phyloP scores from a whole-genome alignment of 768 basidiomycete genomes.

The Rubroboletus satanas region DNA sequence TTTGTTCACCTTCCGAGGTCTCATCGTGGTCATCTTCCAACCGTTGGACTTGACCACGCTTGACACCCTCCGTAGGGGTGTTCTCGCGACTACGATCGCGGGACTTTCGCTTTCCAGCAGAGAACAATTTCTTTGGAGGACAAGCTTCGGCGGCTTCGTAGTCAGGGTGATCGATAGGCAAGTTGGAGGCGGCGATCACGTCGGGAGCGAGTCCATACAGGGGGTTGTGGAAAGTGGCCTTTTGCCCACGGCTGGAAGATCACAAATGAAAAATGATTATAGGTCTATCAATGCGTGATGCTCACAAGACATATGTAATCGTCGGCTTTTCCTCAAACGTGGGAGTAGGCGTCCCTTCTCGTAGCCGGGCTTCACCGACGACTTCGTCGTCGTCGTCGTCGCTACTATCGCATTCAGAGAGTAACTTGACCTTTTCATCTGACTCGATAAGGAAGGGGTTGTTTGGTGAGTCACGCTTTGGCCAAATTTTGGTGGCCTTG shows the following conservation, averaged over 20 bases:
- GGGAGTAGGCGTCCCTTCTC: constrained; percentile 37
- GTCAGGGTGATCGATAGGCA: constrained; percentile 62
- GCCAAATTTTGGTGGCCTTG: constrained; percentile 31
- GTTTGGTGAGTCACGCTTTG: constrained; percentile 59
- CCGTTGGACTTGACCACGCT: constrained; percentile 10
- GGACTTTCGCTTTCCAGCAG: constrained; percentile 26
- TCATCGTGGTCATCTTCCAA: constrained; percentile 5
- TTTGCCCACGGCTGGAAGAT: constrained; percentile 60
- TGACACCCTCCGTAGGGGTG: constrained; percentile 8
- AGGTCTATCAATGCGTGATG: constrained; percentile 11
- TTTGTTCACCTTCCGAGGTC: constrained; percentile 18
- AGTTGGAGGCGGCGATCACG: constrained; percentile 38
- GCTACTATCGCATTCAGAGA: constrained; percentile 31
- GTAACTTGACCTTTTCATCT: constrained; percentile 15
- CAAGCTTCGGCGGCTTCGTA: constrained; percentile 55
- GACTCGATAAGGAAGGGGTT: constrained; percentile 62
- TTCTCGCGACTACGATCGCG: constrained; percentile 24
- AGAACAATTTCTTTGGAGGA: constrained; percentile 56
- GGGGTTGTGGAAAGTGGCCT: constrained; percentile 60
- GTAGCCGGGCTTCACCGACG: constrained; percentile 32
- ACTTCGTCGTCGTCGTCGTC: constrained; percentile 36
- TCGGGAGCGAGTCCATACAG: constrained; percentile 50
- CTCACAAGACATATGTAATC: constrained; percentile 72
- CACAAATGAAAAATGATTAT: not conserved
- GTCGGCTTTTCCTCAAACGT: constrained; percentile 52